These are phyloP conservation scores for Diplodia seriata DNA, from an alignment of 2,329 filamentous ascomycete species.

Conservation along the genomic window DNA sequence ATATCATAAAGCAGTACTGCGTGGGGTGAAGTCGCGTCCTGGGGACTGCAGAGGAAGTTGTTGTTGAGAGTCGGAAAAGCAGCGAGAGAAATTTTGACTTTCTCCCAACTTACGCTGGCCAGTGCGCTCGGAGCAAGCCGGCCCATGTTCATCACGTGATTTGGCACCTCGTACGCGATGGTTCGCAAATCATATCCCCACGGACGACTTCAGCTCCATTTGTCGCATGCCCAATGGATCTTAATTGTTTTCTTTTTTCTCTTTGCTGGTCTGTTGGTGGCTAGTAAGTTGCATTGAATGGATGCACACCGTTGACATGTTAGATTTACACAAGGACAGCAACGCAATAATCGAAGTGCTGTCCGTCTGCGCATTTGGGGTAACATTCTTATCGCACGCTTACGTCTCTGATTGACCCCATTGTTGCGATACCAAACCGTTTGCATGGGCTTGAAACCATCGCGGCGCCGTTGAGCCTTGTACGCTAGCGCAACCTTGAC, in stretches of 20 bases:
- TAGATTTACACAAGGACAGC: background rate
- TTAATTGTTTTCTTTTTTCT: no score
- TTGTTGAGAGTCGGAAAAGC: background rate
- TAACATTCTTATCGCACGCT: background rate
- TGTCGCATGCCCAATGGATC: no score
- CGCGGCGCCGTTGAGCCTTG: no score
- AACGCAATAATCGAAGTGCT: no score
- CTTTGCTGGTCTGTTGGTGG: no score
- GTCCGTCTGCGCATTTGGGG: no score
- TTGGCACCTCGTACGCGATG: background rate
- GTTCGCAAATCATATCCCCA: background rate
- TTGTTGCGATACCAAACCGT: background rate
- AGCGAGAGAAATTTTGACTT: background rate
- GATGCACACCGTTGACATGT: background rate
- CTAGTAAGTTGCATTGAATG: no score
- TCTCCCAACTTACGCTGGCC: background rate
- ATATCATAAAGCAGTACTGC: background rate
- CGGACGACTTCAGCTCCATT: background rate
- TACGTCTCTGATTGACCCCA: background rate
- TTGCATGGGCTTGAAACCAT: background rate
- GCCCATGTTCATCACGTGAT: background rate
- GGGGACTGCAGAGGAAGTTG: background rate
- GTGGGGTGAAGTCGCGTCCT: background rate
- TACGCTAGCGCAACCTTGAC: no score
- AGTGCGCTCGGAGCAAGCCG: background rate